Conservation (phyloP, 1,139 yeast genomes). For the Casaregolazyma suthepensis region DNA sequence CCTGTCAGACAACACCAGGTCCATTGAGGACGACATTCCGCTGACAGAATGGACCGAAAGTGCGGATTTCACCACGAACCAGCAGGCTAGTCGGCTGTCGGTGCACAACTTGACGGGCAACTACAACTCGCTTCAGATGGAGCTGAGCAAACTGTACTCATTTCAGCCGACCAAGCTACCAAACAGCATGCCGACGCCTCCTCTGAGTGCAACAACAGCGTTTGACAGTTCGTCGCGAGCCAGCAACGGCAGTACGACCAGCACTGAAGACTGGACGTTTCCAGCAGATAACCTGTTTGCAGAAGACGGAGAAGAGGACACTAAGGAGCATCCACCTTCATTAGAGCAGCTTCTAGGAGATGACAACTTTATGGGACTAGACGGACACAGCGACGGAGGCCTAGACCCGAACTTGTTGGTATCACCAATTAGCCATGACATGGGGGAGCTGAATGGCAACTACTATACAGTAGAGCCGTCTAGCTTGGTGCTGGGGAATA, state of each 20-base stretch:
- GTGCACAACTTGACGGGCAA: slow-evolving; percentile 27
- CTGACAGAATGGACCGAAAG: slow-evolving; percentile 11
- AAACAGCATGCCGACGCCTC: slow-evolving; percentile 15
- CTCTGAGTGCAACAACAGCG: slow-evolving; percentile 11
- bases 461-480: slow-evolving; percentile 5
- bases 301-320: background rate
- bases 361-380: background rate
- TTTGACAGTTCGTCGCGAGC: background rate
- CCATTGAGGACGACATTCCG: slow-evolving; percentile 20
- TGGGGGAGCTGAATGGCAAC: background rate
- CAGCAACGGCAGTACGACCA: background rate
- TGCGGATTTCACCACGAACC: slow-evolving; percentile 28
- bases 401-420: background rate
- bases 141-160: slow-evolving; percentile 19
- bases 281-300: background rate
- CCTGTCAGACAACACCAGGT: slow-evolving; percentile 10
- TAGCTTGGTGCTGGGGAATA: slow-evolving; percentile 1
- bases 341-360: background rate
- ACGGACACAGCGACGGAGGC: background rate
- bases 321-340: background rate
- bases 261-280: background rate
- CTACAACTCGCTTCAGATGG: slow-evolving; percentile 15
- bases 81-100: slow-evolving; percentile 8
- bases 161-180: slow-evolving; percentile 21
- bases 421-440: background rate